Percentiles rank a stretch among this genome's conserved stretches.
phyloP scores from a whole-genome alignment of 1,284 basidiomycete genomes.

The Trametes hirsuta region DNA sequence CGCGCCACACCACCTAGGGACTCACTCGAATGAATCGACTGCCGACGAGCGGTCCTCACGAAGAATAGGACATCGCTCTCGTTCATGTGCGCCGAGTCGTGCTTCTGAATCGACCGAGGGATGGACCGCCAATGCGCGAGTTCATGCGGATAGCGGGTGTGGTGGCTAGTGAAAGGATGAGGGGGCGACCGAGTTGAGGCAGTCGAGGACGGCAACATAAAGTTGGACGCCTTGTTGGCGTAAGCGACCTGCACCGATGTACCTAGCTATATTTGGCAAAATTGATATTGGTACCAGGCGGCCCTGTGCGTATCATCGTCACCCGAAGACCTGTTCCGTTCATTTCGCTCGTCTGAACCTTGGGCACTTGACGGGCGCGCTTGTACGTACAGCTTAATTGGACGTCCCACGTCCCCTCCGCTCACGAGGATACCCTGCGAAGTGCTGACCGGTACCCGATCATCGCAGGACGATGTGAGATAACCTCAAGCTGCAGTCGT shows the following conservation, averaged over 20 bases:
- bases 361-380: too few species aligned
- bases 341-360: too few species aligned
- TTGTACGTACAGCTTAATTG: too few species aligned
- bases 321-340: not conserved
- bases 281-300: not conserved
- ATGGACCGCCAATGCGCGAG: not conserved
- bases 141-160: constrained; percentile 12
- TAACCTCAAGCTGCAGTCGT: too few species aligned
- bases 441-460: too few species aligned
- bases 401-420: too few species aligned
- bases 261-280: constrained; percentile 7
- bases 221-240: constrained; percentile 9
- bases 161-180: constrained; percentile 1
- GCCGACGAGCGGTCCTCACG: constrained; percentile 4
- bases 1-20: not conserved
- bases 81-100: constrained; percentile 15
- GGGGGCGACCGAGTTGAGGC: constrained; percentile 1
- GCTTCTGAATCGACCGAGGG: constrained; percentile 2
- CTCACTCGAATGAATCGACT: constrained; percentile 8
- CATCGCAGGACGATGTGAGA: too few species aligned
- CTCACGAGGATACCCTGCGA: too few species aligned
- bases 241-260: constrained; percentile 9
- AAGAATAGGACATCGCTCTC: constrained; percentile 13
- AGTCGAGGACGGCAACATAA: constrained; percentile 6
- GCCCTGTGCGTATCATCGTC: not conserved